These are phyloP conservation scores for Leccinum pachyderme DNA, from an alignment of 1,284 basidiomycete species.

Conservation along the genomic window DNA sequence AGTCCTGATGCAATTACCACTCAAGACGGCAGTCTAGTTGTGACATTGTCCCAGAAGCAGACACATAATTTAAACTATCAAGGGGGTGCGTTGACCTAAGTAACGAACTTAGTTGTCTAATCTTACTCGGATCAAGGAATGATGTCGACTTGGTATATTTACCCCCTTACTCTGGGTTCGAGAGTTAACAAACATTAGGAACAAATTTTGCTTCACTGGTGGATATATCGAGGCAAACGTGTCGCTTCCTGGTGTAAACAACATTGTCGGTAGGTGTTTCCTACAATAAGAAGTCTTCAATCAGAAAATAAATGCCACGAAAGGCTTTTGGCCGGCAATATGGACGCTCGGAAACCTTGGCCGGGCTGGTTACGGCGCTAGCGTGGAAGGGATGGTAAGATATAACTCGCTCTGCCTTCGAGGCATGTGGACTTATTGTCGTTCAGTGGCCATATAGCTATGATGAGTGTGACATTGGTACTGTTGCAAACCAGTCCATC, in stretches of 20 bases:
- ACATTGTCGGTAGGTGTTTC: constrained; percentile 43
- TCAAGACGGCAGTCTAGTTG: constrained; percentile 58
- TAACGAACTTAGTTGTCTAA: neutral
- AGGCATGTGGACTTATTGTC: constrained; percentile 6
- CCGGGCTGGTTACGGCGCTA: constrained; percentile 51
- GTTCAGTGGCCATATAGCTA: constrained; percentile 48
- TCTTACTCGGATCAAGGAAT: constrained; percentile 28
- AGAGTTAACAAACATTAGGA: constrained; percentile 39
- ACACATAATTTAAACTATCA: constrained; percentile 64
- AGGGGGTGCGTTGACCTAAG: constrained; percentile 39
- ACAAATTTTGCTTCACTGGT: constrained; percentile 79
- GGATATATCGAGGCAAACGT: constrained; percentile 62
- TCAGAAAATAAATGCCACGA: constrained; percentile 10
- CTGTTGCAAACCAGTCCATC: constrained; percentile 50
- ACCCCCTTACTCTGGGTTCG: neutral
- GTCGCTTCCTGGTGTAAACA: constrained; percentile 62
- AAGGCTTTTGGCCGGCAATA: constrained; percentile 56
- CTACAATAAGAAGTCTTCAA: neutral
- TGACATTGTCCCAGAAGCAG: constrained; percentile 54
- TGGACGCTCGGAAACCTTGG: constrained; percentile 72
- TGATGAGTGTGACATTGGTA: constrained; percentile 55
- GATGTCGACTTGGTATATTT: constrained; percentile 34
- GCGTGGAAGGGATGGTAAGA: constrained; percentile 38
- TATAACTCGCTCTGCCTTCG: neutral
- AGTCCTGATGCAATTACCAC: constrained; percentile 68